A percentile compares a stretch with the other conserved stretches of the same genome.
phyloP scores from a whole-genome alignment of 257 asterid genomes.

The Capsicum pubescens region DNA sequence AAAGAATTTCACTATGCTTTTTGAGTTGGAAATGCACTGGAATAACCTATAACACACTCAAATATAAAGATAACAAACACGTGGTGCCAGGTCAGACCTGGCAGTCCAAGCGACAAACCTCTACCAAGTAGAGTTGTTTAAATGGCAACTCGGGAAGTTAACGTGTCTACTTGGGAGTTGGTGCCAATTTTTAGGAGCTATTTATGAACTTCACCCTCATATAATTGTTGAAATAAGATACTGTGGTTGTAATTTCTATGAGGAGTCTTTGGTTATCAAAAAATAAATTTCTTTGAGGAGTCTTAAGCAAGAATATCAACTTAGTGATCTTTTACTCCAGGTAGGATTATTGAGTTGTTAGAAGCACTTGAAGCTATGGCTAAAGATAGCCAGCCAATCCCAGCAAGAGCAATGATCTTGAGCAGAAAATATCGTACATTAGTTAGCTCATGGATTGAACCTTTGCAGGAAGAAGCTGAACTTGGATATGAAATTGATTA shows the following conservation, averaged over 20 bases:
- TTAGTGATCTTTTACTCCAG: conserved; percentile 48
- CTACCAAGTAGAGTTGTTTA: conserved; percentile 10
- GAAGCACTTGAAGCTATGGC: conserved; percentile 92
- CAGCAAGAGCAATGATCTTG: conserved; percentile 93
- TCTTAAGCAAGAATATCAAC: conserved; percentile 6
- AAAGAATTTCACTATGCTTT: conserved; percentile 15
- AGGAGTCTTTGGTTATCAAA: background rate
- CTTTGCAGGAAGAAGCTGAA: conserved; percentile 99
- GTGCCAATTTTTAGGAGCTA: conserved; percentile 9
- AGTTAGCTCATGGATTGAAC: conserved; percentile 99
- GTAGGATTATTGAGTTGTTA: conserved; percentile 84
- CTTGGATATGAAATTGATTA: conserved; percentile 97
- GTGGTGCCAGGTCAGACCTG: conserved; percentile 15
- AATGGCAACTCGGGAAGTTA: background rate
- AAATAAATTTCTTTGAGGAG: background rate
- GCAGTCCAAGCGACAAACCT: background rate
- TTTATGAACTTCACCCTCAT: background rate
- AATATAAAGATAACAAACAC: conserved; percentile 15
- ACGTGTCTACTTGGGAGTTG: conserved; percentile 9
- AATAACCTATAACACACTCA: background rate
- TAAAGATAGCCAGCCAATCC: conserved; percentile 80
- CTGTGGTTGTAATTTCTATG: conserved; percentile 4
- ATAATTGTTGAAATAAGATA: background rate
- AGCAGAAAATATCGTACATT: conserved; percentile 91
- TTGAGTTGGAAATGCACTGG: conserved; percentile 13